Evolutionary conservation across 495 filamentous ascomycete species (phyloP), one percentile per base, ranked within the genome.

Genomic region (Xylaria castorea): DNA sequence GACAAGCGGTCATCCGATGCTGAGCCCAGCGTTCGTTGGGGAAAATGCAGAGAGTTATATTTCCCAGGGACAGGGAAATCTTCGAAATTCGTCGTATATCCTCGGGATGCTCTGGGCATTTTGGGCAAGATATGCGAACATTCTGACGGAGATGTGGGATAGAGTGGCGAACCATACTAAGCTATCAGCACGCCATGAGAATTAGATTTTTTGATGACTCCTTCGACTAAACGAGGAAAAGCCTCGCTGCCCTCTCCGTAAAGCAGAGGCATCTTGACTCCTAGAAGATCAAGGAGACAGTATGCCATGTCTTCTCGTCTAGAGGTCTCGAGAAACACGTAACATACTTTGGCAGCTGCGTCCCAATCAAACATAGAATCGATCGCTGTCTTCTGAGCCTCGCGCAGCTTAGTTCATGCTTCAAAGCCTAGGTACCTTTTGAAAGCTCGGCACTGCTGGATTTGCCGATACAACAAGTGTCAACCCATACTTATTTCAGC

Each of bases 331-430:
- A 81, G 71, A 73, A 75, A 79, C 9, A 74, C 76, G 57, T 77
- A 80, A 63, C 79, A 81, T 44, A 74, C 71, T 34, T 72, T 48
- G 0, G 79, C 72, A 25, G 77, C 66, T 42, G 71, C 65, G 58
- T 81, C 80, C 78, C 76, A 79, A 32, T 74, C 62, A 66, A 76
- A 85, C 81, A 87, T 86, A 25, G 80, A 83, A 66, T 85, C 85
- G 68, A 86, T 84, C 14, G 83, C 78, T 68, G 27, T 70, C 20
- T 44, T 25, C 16, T 61, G n/a, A 70, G 36, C 55, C 14, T 70
- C 22, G 20, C 22, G 0, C 16, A 38, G 20, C 5, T 9, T 48
- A 18, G 30, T 61, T 27, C 20, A 16, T 46, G 14, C 14, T 60
- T 46, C 12, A 30, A 8, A 16, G 38, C 75, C 8, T 9, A 18